These are phyloP conservation scores for Galerina marginata DNA, from an alignment of 768 basidiomycete genomes.

Conservation along the genomic window DNA sequence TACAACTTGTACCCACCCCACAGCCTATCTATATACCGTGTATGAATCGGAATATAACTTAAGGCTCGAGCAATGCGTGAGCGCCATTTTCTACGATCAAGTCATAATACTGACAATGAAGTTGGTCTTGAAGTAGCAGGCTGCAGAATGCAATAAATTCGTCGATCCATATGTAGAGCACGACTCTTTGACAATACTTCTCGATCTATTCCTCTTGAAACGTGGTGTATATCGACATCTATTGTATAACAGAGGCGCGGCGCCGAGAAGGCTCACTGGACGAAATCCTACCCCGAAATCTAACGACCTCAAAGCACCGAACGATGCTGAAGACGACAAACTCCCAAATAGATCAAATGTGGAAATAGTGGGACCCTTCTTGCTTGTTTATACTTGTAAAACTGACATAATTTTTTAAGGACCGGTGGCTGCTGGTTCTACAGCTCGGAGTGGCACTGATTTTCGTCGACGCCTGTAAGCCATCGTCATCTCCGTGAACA, in stretches of 20 bases:
- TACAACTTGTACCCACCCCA: slow-evolving; percentile 71
- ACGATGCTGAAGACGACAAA: no score
- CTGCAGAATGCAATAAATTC: slow-evolving; percentile 60
- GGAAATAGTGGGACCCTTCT: not conserved
- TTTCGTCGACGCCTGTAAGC: slow-evolving; percentile 71
- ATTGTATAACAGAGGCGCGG: slow-evolving; percentile 77
- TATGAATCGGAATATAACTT: slow-evolving; percentile 82
- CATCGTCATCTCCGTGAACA: not conserved
- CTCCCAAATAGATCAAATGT: not conserved
- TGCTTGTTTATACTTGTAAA: no score
- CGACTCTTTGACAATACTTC: slow-evolving; percentile 69
- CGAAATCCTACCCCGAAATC: slow-evolving; percentile 10
- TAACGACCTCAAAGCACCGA: not conserved
- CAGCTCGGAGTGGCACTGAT: slow-evolving; percentile 64
- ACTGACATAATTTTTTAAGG: slow-evolving; percentile 37
- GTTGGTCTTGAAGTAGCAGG: slow-evolving; percentile 39
- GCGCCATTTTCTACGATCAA: not conserved
- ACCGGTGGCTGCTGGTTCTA: slow-evolving; percentile 63
- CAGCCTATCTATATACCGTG: slow-evolving; percentile 77
- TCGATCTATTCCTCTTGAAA: slow-evolving; percentile 85
- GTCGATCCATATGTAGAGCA: slow-evolving; percentile 91
- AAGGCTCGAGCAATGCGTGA: slow-evolving; percentile 82
- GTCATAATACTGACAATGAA: not conserved
- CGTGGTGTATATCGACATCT: slow-evolving; percentile 82
- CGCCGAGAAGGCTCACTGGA: slow-evolving; percentile 54